Evolutionary conservation across 179 eudicot species (phyloP).

Genomic region (Spinacia oleracea): DNA sequence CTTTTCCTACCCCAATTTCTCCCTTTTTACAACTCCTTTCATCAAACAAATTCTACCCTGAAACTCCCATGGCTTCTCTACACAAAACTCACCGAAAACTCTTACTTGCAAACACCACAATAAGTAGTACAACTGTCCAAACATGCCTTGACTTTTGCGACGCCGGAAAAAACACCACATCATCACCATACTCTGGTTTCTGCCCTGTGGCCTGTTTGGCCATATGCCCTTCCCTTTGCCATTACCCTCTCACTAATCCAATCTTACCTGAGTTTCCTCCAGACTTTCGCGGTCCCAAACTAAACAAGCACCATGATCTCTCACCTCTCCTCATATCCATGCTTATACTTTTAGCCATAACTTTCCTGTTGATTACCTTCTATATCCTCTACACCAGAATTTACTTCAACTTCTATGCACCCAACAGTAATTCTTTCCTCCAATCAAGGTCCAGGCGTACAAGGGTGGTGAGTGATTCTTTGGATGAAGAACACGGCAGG

Average conservation of each 20-base stretch:
- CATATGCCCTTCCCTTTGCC: slow-evolving; percentile 33
- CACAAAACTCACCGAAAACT: slow-evolving; percentile 28
- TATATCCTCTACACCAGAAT: slow-evolving; percentile 36
- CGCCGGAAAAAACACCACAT: slow-evolving; percentile 4
- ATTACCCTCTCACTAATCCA: not conserved
- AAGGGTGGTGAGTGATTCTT: not conserved
- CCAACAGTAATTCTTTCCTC: not conserved
- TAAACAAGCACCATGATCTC: slow-evolving; percentile 30
- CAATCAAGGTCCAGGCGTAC: slow-evolving; percentile 12
- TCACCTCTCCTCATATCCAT: slow-evolving; percentile 40
- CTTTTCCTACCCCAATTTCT: not conserved
- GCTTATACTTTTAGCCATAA: slow-evolving; percentile 31
- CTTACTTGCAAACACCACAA: not conserved
- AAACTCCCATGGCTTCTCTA: slow-evolving; percentile 22
- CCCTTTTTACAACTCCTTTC: not conserved
- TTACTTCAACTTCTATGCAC: slow-evolving; percentile 12
- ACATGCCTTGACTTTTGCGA: slow-evolving; percentile 35
- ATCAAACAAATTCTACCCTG: slow-evolving; percentile 13
- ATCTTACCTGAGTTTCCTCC: slow-evolving; percentile 17
- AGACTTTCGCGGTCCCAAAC: slow-evolving; percentile 5
- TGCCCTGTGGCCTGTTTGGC: slow-evolving; percentile 35
- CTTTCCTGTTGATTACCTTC: slow-evolving; percentile 31
- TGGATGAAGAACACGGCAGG: slow-evolving; percentile 22
- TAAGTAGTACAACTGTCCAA: slow-evolving; percentile 23
- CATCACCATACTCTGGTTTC: slow-evolving; percentile 4